Evolutionary conservation across 192 early-diverging fungal species (phyloP).

Genomic region (Podila verticillata): DNA sequence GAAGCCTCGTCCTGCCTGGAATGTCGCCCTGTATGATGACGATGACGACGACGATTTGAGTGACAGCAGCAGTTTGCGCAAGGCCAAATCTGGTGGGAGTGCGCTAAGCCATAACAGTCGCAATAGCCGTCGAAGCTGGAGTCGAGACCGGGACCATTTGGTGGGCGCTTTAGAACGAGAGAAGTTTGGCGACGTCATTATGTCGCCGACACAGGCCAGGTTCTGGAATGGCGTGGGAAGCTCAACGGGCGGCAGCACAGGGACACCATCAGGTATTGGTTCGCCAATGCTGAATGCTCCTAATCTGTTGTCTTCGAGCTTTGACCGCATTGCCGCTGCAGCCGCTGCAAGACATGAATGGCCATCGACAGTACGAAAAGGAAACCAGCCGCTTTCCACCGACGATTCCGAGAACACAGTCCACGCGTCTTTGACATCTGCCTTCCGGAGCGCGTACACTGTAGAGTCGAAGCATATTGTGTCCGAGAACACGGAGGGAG

Average conservation of each 20-base stretch:
- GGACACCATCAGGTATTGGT: not conserved
- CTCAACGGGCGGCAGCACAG: not conserved
- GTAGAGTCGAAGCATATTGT: too few species aligned
- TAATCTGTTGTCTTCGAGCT: constrained; percentile 19
- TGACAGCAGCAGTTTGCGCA: constrained; percentile 8
- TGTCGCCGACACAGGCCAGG: too few species aligned
- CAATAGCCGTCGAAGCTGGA: not conserved
- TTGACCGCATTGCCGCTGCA: constrained; percentile 28
- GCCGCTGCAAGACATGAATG: constrained; percentile 17
- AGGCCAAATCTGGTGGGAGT: not conserved
- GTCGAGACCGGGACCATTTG: not conserved
- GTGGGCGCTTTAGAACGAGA: not conserved
- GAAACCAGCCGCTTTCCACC: too few species aligned
- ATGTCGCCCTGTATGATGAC: constrained; percentile 38
- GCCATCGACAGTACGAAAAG: not conserved
- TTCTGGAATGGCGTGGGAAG: too few species aligned
- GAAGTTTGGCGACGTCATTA: too few species aligned
- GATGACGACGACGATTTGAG: constrained; percentile 28
- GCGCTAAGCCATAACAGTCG: not conserved
- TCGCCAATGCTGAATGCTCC: not conserved
- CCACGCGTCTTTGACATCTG: too few species aligned
- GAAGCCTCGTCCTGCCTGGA: constrained; percentile 37
- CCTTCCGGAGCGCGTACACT: too few species aligned
- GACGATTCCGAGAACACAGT: too few species aligned
- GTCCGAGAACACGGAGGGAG: too few species aligned